A percentile compares a stretch with the other conserved stretches of the same genome.
phyloP scores from a whole-genome alignment of 495 filamentous ascomycete species.

The Podospora pseudopauciseta region DNA sequence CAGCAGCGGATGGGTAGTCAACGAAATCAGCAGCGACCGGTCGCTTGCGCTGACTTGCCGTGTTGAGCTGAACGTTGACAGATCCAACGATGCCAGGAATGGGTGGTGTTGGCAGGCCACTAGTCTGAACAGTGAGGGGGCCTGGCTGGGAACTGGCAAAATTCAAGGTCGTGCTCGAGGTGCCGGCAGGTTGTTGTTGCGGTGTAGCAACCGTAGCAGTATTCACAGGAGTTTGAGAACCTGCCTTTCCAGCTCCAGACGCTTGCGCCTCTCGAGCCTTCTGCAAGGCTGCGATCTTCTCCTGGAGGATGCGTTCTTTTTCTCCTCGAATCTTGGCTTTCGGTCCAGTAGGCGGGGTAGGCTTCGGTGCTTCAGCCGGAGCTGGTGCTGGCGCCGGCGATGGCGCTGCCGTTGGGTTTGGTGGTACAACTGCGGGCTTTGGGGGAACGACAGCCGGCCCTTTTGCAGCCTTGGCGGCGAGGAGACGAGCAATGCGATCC shows the following conservation, averaged over 20 bases:
- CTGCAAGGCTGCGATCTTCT: constrained; percentile 46
- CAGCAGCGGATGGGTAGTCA: constrained; percentile 44
- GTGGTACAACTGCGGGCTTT: constrained; percentile 9
- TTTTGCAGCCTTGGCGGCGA: constrained; percentile 55
- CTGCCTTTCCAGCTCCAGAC: constrained; percentile 10
- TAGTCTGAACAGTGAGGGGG: not conserved
- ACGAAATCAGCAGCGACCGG: constrained; percentile 85
- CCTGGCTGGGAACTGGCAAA: not conserved
- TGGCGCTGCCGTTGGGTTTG: constrained; percentile 12
- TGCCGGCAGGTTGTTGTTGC: not conserved
- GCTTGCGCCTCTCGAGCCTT: constrained; percentile 34
- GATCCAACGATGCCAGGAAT: constrained; percentile 19
- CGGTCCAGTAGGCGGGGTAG: constrained; percentile 13
- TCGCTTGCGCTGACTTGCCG: constrained; percentile 57
- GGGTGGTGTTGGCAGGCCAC: constrained; percentile 1
- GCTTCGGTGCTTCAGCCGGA: constrained; percentile 13
- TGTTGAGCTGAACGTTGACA: constrained; percentile 8
- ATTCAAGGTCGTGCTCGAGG: not conserved
- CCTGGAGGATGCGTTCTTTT: constrained; percentile 45
- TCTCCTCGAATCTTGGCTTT: constrained; percentile 39
- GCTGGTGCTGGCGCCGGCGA: not conserved
- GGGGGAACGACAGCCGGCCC: constrained; percentile 15
- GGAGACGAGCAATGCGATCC: constrained; percentile 69
- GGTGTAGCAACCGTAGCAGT: not conserved
- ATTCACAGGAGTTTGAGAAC: not conserved